These are phyloP conservation scores for Penicillium sp. DNA, from an alignment of 2,329 filamentous ascomycete species.

Conservation along the genomic window DNA sequence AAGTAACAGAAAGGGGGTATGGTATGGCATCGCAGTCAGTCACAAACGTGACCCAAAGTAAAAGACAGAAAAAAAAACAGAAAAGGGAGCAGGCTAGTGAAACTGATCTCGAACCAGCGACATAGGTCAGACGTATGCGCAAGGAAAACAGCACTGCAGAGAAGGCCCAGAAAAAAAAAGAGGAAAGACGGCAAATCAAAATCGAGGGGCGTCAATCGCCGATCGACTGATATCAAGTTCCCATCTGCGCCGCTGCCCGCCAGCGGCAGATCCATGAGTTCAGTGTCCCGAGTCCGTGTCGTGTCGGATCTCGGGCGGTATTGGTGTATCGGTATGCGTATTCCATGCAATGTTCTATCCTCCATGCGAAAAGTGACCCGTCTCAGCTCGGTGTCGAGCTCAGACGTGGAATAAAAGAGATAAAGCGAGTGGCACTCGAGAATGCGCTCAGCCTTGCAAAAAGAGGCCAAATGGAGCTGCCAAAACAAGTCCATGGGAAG, in stretches of 20 bases:
- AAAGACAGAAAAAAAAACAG: background rate
- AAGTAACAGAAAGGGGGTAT: slow-evolving; percentile 18
- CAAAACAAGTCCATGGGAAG: background rate
- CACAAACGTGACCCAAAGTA: slow-evolving; percentile 1
- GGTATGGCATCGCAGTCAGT: slow-evolving; percentile 23
- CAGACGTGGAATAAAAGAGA: slow-evolving; percentile 3
- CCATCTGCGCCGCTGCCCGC: slow-evolving; percentile 28
- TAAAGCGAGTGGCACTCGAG: slow-evolving; percentile 2
- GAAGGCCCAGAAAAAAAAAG: slow-evolving; percentile 4
- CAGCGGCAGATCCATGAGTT: slow-evolving; percentile 29
- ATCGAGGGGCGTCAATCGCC: slow-evolving; percentile 18
- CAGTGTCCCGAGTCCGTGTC: slow-evolving; percentile 7
- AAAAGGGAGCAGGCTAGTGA: slow-evolving; percentile 3
- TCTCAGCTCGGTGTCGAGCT: slow-evolving; percentile 3
- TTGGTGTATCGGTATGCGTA: slow-evolving; percentile 5
- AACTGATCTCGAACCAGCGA: slow-evolving; percentile 2
- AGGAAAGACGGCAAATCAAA: background rate
- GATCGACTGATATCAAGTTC: slow-evolving; percentile 21
- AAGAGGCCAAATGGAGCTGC: background rate
- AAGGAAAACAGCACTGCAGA: slow-evolving; percentile 10
- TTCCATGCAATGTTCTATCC: slow-evolving; percentile 29
- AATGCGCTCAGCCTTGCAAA: background rate
- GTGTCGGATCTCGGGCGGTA: background rate
- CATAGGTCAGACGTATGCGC: slow-evolving; percentile 17
- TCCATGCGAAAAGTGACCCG: slow-evolving; percentile 18